Evolutionary conservation across 73 alveolate species (phyloP).

Genomic region (Tetrahymena thermophila): DNA sequence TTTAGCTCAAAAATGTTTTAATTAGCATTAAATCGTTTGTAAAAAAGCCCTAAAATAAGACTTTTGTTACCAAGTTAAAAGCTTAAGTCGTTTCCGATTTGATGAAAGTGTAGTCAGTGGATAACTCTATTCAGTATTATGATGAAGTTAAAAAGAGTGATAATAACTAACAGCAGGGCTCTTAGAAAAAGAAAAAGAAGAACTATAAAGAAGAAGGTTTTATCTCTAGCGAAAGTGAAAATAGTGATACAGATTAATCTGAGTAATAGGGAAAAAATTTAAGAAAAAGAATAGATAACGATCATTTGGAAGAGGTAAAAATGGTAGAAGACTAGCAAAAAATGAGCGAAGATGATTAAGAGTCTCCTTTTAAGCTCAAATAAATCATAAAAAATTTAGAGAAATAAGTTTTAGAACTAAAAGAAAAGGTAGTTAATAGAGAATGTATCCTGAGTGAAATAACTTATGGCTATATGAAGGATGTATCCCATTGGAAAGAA

Average conservation of each 20-base stretch:
- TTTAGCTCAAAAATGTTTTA: neutral
- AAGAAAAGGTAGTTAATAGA: neutral
- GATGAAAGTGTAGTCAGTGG: neutral
- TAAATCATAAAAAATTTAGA: neutral
- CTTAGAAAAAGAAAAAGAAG: neutral
- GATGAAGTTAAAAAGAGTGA: neutral
- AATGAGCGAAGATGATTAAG: neutral
- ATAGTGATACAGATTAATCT: neutral
- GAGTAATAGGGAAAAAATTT: neutral
- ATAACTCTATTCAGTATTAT: neutral
- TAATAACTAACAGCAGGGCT: neutral
- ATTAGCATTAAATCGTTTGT: neutral
- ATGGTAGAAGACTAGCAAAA: neutral
- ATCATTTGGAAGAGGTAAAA: neutral
- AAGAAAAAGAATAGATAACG: neutral
- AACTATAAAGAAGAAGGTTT: neutral
- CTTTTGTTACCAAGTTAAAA: neutral
- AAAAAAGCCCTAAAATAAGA: neutral
- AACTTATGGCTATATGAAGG: neutral
- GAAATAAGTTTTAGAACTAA: neutral
- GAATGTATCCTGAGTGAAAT: neutral
- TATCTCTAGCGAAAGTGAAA: neutral
- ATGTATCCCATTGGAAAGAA: neutral
- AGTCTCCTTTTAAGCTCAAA: neutral
- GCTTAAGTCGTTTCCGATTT: neutral